These are phyloP conservation scores for Vigna radiata DNA, from an alignment of 306 rosid species.

Conservation along the genomic window DNA sequence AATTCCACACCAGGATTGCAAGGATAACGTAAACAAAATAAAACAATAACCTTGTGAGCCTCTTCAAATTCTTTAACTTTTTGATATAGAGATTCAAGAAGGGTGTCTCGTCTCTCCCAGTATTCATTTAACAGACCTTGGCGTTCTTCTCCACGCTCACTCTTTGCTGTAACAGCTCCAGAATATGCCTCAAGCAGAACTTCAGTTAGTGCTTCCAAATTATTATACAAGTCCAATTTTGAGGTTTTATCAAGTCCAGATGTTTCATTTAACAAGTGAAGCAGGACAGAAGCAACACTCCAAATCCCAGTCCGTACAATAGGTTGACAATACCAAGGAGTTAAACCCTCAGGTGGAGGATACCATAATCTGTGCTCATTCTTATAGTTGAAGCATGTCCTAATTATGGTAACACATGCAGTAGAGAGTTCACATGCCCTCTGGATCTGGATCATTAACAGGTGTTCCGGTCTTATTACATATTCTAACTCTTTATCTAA, in stretches of 20 bases:
- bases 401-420: slow-evolving; percentile 77
- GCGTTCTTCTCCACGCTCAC: slow-evolving; percentile 78
- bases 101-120: slow-evolving; percentile 88
- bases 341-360: slow-evolving; percentile 91
- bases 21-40: slow-evolving; percentile 34
- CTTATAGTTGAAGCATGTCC: slow-evolving; percentile 72
- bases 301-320: slow-evolving; percentile 85
- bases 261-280: slow-evolving; percentile 73
- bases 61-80: slow-evolving; percentile 67
- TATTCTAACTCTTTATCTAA: slow-evolving; percentile 81
- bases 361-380: slow-evolving; percentile 87
- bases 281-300: slow-evolving; percentile 76
- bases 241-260: slow-evolving; percentile 67
- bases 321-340: slow-evolving; percentile 92
- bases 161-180: slow-evolving; percentile 88
- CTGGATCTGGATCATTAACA: slow-evolving; percentile 68
- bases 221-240: slow-evolving; percentile 68
- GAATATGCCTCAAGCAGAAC: slow-evolving; percentile 87
- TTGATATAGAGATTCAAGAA: slow-evolving; percentile 74
- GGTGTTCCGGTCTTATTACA: slow-evolving; percentile 74
- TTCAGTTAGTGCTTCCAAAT: slow-evolving; percentile 80
- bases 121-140: slow-evolving; percentile 77
- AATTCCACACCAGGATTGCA: slow-evolving; percentile 41
- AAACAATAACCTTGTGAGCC: slow-evolving; percentile 64
- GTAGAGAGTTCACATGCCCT: slow-evolving; percentile 93